Evolutionary conservation across 305 asterid genomes (phyloP), one percentile per base, ranked within the genome.

Genomic region (Fraxinus greggii): DNA sequence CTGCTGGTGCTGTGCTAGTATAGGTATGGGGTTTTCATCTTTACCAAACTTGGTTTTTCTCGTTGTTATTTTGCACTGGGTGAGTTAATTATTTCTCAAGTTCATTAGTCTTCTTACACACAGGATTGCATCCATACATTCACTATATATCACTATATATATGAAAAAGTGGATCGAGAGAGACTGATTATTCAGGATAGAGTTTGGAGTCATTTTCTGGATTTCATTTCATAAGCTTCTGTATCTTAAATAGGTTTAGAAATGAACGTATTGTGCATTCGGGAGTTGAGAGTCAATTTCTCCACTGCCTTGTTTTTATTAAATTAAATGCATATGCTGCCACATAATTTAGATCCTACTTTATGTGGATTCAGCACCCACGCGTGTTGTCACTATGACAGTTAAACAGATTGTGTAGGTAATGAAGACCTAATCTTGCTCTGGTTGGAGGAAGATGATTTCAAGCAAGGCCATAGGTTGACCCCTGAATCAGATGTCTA

Each of bases 1-100:
- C 92, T 63, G 97, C 98, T 59, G 98, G 94, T 76, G 97, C 97
- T 36, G 95, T 92, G 15, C 78, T 93, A 83, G 88, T 93, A 67
- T 97, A 93, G 92, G 97, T 93, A 85, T 40, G 36, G 36, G 36
- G 72, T 38, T 77, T 32, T 26, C 75, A 24, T 70, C 81, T 31
- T 24, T 7, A 40, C 61, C 21, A 12, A 4, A n/a, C 76, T 15
- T 45, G 54, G 2, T 61, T 29, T 24, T 24, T 36, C 15, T 56
- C 42, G 42, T 17, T 19, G 9, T 75, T 21, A 1, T 83, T 69
- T n/a, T 72, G 76, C 78, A 48, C 42, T 67, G 81, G 48, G 78
- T 78, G 69, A 54, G 23, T 63, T 59, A 38, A 51, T 23, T 45
- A 59, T 79, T 9, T 42, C 32, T 23, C 31, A 1, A 0, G 19